Conservation (phyloP, 176 grass and related monocot genomes). For the Raddia guianensis region DNA sequence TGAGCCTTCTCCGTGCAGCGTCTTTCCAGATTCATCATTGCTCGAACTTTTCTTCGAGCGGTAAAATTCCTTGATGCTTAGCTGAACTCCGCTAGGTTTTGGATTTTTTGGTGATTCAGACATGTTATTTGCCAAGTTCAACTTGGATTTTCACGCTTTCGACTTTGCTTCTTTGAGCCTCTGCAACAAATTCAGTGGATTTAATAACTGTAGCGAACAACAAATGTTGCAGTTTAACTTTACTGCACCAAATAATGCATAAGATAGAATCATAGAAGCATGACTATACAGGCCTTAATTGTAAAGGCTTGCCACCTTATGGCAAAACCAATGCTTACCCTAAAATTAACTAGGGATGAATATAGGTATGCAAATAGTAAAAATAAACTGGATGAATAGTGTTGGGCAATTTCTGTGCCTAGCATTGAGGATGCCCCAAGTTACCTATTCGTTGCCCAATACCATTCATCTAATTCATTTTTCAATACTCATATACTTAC, state of each 20-base stretch:
- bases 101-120: slow-evolving; percentile 40
- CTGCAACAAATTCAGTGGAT: slow-evolving; percentile 47
- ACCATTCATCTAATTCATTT: no score
- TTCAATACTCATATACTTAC: no score
- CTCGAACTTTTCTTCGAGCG: slow-evolving; percentile 52
- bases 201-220: not conserved
- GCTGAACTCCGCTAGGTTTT: slow-evolving; percentile 53
- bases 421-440: no score
- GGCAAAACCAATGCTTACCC: no score
- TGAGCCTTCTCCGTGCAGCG: slow-evolving; percentile 18
- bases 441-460: no score
- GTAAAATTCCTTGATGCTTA: slow-evolving; percentile 88
- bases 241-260: not conserved
- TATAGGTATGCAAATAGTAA: no score
- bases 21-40: slow-evolving; percentile 44
- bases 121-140: not conserved
- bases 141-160: slow-evolving; percentile 61
- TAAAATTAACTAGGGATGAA: no score
- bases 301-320: not conserved
- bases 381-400: no score
- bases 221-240: slow-evolving; percentile 1
- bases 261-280: not conserved
- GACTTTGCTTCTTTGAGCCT: slow-evolving; percentile 70
- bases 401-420: no score
- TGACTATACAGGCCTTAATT: slow-evolving; percentile 1